phyloP scores from a whole-genome alignment of 306 rosid genomes.

The Sphenostylis stenocarpa region DNA sequence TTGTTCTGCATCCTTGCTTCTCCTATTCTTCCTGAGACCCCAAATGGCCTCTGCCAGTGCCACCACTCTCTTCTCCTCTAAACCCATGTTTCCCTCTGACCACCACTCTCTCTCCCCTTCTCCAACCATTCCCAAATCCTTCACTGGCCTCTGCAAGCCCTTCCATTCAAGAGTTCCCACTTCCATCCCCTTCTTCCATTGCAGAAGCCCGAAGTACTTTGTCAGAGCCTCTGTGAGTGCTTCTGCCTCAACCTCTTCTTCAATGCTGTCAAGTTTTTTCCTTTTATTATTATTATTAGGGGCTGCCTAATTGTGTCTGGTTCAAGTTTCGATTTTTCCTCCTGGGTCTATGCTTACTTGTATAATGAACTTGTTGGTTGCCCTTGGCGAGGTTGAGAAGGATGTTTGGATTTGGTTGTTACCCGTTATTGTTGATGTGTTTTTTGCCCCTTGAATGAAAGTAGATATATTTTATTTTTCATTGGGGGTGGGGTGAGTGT shows the following conservation, averaged over 20 bases:
- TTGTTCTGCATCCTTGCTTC: neutral
- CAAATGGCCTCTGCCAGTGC: constrained; percentile 59
- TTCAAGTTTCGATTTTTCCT: constrained; percentile 20
- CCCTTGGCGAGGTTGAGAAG: neutral
- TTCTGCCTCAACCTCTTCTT: neutral
- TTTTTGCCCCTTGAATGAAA: neutral
- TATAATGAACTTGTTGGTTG: neutral
- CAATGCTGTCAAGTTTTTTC: neutral
- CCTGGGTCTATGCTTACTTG: constrained; percentile 7
- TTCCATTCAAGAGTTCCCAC: constrained; percentile 48
- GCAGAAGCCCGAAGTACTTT: constrained; percentile 52
- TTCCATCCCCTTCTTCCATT: constrained; percentile 43
- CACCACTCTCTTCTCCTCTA: constrained; percentile 59
- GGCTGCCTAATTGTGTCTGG: neutral
- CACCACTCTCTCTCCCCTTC: constrained; percentile 38
- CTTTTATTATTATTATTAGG: neutral
- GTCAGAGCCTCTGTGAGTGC: constrained; percentile 67
- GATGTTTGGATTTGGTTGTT: neutral
- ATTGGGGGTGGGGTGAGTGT: neutral
- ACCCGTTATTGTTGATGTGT: neutral
- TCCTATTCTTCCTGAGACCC: neutral
- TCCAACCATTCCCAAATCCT: constrained; percentile 61
- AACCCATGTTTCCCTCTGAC: constrained; percentile 48
- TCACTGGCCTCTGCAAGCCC: constrained; percentile 65
- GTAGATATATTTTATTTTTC: neutral